These are phyloP conservation scores for Plectosphaerella sp. DNA, from an alignment of 2,329 filamentous ascomycete species.

Conservation along the genomic window DNA sequence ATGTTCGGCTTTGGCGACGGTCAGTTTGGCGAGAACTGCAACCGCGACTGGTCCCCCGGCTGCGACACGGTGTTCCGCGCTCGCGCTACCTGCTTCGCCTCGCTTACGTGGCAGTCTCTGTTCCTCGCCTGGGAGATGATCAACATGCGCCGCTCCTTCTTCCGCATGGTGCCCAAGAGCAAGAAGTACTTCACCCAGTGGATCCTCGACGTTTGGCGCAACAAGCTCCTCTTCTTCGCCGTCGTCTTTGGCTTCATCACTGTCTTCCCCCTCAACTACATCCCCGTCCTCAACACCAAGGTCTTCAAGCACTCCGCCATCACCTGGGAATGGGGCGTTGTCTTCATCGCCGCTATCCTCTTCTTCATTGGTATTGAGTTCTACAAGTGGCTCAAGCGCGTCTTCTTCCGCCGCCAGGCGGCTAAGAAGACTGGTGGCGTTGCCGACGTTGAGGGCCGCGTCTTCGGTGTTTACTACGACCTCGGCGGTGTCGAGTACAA, in stretches of 20 bases:
- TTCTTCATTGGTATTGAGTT: slow-evolving; percentile 54
- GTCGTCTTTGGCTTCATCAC: slow-evolving; percentile 41
- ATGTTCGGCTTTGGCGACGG: slow-evolving; percentile 45
- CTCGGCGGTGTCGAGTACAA: slow-evolving; percentile 11
- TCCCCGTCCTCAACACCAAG: slow-evolving; percentile 50
- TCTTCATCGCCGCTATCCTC: slow-evolving; percentile 47
- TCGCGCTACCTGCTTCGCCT: slow-evolving; percentile 67
- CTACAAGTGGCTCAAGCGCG: slow-evolving; percentile 55
- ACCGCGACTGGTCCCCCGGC: slow-evolving; percentile 43
- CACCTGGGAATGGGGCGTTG: slow-evolving; percentile 57
- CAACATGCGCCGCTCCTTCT: slow-evolving; percentile 65
- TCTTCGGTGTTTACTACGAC: slow-evolving; percentile 25
- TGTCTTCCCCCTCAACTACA: slow-evolving; percentile 49
- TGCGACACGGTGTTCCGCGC: slow-evolving; percentile 64
- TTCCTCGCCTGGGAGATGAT: slow-evolving; percentile 76
- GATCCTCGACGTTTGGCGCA: slow-evolving; percentile 63
- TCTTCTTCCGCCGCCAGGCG: slow-evolving; percentile 28
- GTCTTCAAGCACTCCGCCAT: slow-evolving; percentile 57
- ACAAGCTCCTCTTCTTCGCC: slow-evolving; percentile 65
- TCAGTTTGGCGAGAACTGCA: slow-evolving; percentile 56
- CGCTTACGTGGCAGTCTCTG: slow-evolving; percentile 68
- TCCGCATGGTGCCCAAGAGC: slow-evolving; percentile 63
- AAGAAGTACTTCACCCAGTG: slow-evolving; percentile 60
- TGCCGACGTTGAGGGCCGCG: slow-evolving; percentile 23
- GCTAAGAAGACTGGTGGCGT: slow-evolving; percentile 12